A percentile compares a stretch with the other conserved stretches of the same genome.
These are phyloP conservation scores for Cercis canadensis DNA, from an alignment of 306 rosid species.

Conservation along the genomic window DNA sequence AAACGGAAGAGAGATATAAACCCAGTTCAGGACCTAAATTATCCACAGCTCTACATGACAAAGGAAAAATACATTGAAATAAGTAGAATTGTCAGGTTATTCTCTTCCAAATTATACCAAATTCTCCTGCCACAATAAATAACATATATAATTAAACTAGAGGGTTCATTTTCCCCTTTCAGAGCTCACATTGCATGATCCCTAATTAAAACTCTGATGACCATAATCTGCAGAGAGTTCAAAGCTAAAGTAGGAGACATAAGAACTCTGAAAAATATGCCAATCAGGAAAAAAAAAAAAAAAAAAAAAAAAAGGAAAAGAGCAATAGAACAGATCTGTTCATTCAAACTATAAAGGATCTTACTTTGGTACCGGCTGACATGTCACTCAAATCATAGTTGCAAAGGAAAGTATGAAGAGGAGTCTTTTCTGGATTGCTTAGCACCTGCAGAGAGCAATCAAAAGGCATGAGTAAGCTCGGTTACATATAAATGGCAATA, in stretches of 20 bases:
- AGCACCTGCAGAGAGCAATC: conserved; percentile 69
- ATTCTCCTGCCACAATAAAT: background rate
- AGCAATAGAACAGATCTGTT: conserved; percentile 11
- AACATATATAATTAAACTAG: background rate
- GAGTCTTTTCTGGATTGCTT: conserved; percentile 99
- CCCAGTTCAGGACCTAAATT: conserved; percentile 8
- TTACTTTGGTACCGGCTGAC: conserved; percentile 97
- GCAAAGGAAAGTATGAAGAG: conserved; percentile 97
- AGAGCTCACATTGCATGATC: background rate
- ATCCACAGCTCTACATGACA: background rate
- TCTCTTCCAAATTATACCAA: too few species aligned
- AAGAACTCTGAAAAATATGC: conserved; percentile 3
- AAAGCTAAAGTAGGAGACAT: conserved; percentile 13
- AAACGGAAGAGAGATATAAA: background rate
- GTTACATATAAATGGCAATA: background rate
- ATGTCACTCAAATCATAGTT: conserved; percentile 95
- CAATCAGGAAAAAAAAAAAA: too few species aligned
- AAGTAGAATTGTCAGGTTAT: background rate
- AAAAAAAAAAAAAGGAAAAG: conserved; percentile 20
- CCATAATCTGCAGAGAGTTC: conserved; percentile 9
- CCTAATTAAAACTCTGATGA: background rate
- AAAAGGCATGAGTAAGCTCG: conserved; percentile 13
- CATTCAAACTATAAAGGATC: conserved; percentile 31
- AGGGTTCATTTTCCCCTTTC: background rate
- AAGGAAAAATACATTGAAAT: too few species aligned